phyloP scores from a whole-genome alignment of 352 stramenopile genomes.

The Phytophthora idaei region DNA sequence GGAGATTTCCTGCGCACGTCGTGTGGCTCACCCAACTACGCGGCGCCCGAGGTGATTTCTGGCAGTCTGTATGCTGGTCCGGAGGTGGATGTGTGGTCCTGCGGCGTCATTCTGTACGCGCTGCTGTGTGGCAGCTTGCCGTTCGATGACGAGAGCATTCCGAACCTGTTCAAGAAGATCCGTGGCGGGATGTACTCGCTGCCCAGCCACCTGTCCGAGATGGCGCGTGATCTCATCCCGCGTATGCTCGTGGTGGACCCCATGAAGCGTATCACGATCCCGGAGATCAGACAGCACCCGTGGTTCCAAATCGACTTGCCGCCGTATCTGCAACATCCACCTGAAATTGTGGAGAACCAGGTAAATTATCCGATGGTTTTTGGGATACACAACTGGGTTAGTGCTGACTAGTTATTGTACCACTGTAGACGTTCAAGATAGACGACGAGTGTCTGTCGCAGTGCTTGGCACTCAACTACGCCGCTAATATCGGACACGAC shows the following conservation, averaged over 20 bases:
- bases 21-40: constrained; percentile 98
- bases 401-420: constrained; percentile 1
- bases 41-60: constrained; percentile 99
- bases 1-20: constrained; percentile 99
- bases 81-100: constrained; percentile 99
- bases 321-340: constrained; percentile 96
- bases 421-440: constrained; percentile 73
- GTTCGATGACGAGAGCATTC: constrained; percentile 99
- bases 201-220: constrained; percentile 96
- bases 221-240: constrained; percentile 97
- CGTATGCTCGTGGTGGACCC: constrained; percentile 99
- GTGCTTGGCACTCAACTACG: constrained; percentile 63
- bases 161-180: constrained; percentile 99
- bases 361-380: constrained; percentile 30
- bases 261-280: constrained; percentile 99
- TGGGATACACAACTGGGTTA: background rate
- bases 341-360: constrained; percentile 96
- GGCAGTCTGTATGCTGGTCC: constrained; percentile 98
- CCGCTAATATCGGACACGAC: constrained; percentile 53
- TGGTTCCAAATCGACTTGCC: constrained; percentile 99
- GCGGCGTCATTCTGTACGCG: constrained; percentile 99
- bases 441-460: constrained; percentile 75
- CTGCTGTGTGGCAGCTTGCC: constrained; percentile 98
- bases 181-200: constrained; percentile 97
- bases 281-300: constrained; percentile 97